Evolutionary conservation across 2,329 filamentous ascomycete genomes (phyloP), one percentile per base, ranked within the genome.

Genomic region (Fusarium sp.): DNA sequence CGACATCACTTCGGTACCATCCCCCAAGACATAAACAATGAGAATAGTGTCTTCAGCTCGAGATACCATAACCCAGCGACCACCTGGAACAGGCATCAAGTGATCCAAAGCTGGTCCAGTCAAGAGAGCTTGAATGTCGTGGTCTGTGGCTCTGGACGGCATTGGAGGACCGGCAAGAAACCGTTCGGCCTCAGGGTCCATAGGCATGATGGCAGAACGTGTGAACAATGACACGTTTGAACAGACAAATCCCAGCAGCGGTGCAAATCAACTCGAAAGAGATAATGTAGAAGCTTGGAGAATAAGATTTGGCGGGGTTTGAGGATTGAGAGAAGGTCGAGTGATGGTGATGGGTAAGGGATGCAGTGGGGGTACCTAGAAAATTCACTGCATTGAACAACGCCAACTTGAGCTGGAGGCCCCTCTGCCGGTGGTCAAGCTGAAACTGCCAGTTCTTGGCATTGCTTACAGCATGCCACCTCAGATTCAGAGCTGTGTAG

Each of bases 11-110:
- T 52, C 34, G 15, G 28, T 34, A 6, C 57, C 57, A 20, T 59
- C 28, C 7, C 22, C 24, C n/a, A 50, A 18, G 17, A 24, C 28
- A 44, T 63, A 63, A 15, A 26, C 34, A 26, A 60, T 28, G 18
- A 54, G 36, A 36, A 63, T 33, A 2, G 36, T 43, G 18, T 64
- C 40, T 18, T 24, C n/a, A 8, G 31, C 18, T 20, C 45, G 61
- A 31, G 43, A 48, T 17, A 46, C 34, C 24, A 67, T 14, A 15
- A 22, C 48, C 68, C 68, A 71, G 14, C 20, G 33, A 15, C 68
- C 68, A 24, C 63, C 66, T 18, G 62, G 20, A 48, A 26, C 22
- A 31, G 63, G 58, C 33, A 58, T 66, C 45, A 71, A 54, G 38
- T 57, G 61, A 42, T 54, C 33, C 53, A 67, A 43, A 52, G 42